These are phyloP conservation scores for Jaenimonas drosophilae DNA, from an alignment of 208 protist species.

Conservation along the genomic window DNA sequence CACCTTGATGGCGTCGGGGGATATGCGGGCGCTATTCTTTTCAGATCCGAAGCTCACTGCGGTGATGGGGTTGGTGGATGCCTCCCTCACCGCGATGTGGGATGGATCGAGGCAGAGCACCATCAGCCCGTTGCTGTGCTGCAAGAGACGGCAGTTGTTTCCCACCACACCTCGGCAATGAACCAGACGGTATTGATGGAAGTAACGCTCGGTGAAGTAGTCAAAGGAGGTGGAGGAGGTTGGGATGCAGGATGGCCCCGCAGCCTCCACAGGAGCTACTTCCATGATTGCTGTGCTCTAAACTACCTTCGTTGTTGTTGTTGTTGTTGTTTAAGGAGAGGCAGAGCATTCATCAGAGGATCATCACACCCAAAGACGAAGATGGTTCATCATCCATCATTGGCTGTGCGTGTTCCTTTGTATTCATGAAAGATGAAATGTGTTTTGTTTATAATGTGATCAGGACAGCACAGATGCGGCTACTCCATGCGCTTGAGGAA, in stretches of 20 bases:
- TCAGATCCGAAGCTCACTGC: conserved; percentile 31
- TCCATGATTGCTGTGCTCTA: no score
- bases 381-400: not conserved
- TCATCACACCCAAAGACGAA: not conserved
- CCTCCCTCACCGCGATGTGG: conserved; percentile 22
- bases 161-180: conserved; percentile 50
- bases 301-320: no score
- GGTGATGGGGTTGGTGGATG: conserved; percentile 2
- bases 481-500: conserved; percentile 30
- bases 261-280: no score
- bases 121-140: conserved; percentile 81
- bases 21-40: conserved; percentile 31
- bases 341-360: no score
- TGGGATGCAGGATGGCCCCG: conserved; percentile 2
- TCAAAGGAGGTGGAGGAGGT: conserved; percentile 40
- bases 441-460: not conserved
- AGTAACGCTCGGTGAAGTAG: conserved; percentile 75
- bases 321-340: no score
- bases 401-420: not conserved
- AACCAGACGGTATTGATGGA: conserved; percentile 54
- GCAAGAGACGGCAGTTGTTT: conserved; percentile 67
- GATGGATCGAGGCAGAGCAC: conserved; percentile 68
- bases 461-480: not conserved
- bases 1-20: conserved; percentile 36
- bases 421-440: not conserved